Evolutionary conservation across 2,329 filamentous ascomycete species (phyloP).

Genomic region (Karstenula rhodostoma): DNA sequence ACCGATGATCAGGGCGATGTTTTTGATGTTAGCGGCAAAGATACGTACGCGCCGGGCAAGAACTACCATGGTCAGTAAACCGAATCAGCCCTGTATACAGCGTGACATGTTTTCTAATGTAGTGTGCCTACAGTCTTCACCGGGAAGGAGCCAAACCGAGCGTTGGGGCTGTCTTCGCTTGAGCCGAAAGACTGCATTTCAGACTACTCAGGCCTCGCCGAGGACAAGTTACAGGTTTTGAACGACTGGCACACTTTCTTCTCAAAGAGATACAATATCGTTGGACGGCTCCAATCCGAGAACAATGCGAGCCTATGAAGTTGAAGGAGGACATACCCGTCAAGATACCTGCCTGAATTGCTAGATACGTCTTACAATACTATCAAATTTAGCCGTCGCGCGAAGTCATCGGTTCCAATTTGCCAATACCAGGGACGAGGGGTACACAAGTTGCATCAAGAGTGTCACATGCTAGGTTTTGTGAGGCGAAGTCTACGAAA

Average conservation of each 20-base stretch:
- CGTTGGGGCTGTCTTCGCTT: conserved; percentile 84
- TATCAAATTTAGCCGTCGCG: neutral
- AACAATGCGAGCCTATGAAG: conserved; percentile 8
- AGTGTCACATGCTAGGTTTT: neutral
- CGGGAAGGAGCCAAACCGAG: conserved; percentile 94
- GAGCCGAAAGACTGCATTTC: conserved; percentile 82
- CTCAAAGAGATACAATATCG: conserved; percentile 93
- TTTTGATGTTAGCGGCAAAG: conserved; percentile 92
- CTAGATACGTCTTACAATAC: neutral
- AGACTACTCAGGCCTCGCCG: conserved; percentile 82
- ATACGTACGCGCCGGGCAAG: conserved; percentile 81
- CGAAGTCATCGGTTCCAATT: neutral
- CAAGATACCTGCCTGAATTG: neutral
- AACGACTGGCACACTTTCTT: conserved; percentile 97
- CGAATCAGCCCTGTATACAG: neutral
- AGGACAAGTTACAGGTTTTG: conserved; percentile 84
- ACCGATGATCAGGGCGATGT: conserved; percentile 75
- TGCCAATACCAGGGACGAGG: neutral
- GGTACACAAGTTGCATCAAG: neutral
- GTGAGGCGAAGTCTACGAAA: neutral
- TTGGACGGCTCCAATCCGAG: conserved; percentile 61
- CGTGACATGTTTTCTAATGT: neutral
- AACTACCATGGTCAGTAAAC: conserved; percentile 78
- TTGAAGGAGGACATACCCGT: neutral
- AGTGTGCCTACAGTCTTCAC: conserved; percentile 76